Conservation (phyloP, 441 rosid species). For the Croton laevigatus region DNA sequence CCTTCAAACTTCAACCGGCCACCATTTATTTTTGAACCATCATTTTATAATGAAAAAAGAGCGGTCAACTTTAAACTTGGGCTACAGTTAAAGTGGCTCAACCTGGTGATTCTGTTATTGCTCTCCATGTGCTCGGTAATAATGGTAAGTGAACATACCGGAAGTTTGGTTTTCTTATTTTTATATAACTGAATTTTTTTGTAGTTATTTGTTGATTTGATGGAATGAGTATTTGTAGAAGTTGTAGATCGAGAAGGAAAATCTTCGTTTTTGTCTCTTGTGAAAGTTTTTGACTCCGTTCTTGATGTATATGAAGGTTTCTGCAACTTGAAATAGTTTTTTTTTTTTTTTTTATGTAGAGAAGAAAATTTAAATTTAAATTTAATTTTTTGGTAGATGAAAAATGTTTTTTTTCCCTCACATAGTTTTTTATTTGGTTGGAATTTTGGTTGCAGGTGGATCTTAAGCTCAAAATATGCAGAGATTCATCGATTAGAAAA, state of each 20-base stretch:
- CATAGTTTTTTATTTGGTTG: too few relatives aligned
- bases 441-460: conserved; percentile 63
- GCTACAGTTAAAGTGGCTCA: conserved; percentile 78
- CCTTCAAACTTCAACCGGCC: too few relatives aligned
- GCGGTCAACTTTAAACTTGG: too few relatives aligned
- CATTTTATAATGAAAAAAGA: too few relatives aligned
- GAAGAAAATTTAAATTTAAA: background rate
- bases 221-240: conserved; percentile 47
- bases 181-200: conserved; percentile 9
- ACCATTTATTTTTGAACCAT: too few relatives aligned
- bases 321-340: conserved; percentile 92
- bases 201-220: conserved; percentile 41
- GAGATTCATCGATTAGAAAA: conserved; percentile 66
- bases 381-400: background rate
- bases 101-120: conserved; percentile 83
- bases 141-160: conserved; percentile 36
- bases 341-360: background rate
- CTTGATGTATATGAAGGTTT: conserved; percentile 87
- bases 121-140: conserved; percentile 71
- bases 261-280: conserved; percentile 72
- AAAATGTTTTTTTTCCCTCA: conserved; percentile 4
- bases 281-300: conserved; percentile 71
- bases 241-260: conserved; percentile 73
- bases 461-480: conserved; percentile 84
- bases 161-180: background rate